A percentile compares a stretch with the other conserved stretches of the same genome.
These are phyloP conservation scores for Pseudoscleropodium purum DNA, from an alignment of 225 moss, liverwort and hornwort species.

Conservation along the genomic window DNA sequence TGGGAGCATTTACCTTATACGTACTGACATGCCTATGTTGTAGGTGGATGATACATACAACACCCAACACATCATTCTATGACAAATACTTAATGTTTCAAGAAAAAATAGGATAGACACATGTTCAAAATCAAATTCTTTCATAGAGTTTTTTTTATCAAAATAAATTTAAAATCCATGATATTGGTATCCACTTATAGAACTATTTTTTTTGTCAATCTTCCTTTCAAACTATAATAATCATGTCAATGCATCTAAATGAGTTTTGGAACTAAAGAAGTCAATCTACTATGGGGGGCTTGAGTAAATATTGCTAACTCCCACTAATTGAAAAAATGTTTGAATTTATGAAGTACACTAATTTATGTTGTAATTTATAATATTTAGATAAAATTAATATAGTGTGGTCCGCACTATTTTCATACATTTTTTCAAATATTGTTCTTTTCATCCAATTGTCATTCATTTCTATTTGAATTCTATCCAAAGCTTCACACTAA, in stretches of 20 bases:
- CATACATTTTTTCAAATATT: neutral
- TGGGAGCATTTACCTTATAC: neutral
- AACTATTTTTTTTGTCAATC: neutral
- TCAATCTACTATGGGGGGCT: accelerated
- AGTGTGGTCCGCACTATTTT: too few species aligned
- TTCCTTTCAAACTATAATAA: neutral
- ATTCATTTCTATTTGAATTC: neutral
- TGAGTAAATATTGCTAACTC: neutral
- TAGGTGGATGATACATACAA: neutral
- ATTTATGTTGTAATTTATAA: neutral
- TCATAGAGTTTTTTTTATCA: neutral
- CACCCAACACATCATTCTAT: neutral
- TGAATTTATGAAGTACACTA: neutral
- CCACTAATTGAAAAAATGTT: neutral
- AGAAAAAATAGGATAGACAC: neutral
- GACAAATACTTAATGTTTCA: neutral
- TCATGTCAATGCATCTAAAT: accelerated
- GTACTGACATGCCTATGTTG: neutral
- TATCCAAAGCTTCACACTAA: neutral
- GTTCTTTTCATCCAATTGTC: neutral
- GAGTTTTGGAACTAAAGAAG: neutral
- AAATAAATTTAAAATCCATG: neutral
- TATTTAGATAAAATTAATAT: neutral
- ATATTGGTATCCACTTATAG: neutral
- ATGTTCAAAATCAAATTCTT: accelerated